Conservation (phyloP, 163 green algal genomes). For the Chlamydomonas reinhardtii region DNA sequence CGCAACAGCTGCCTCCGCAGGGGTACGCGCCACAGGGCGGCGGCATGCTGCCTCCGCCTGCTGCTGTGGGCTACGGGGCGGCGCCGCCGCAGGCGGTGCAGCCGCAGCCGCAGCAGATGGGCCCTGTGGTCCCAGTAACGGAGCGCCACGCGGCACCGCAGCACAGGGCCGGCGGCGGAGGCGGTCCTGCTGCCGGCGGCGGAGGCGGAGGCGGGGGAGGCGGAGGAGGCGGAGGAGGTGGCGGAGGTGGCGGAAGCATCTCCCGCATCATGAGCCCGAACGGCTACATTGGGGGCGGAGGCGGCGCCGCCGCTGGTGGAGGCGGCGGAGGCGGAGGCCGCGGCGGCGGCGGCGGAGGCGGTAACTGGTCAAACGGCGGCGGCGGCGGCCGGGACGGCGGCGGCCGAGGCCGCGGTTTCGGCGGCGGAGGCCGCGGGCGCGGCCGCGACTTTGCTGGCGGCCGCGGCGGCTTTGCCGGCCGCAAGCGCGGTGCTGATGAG, state of each 20-base stretch:
- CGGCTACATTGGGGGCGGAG: background rate
- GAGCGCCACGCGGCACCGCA: too few species aligned
- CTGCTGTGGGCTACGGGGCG: background rate
- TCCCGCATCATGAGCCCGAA: conserved; percentile 1
- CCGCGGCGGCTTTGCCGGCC: background rate
- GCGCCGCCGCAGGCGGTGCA: background rate
- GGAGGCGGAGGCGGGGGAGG: background rate
- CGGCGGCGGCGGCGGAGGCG: background rate
- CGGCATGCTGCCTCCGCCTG: too few species aligned
- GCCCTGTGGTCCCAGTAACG: background rate
- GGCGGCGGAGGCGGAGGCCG: background rate
- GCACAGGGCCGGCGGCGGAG: background rate
- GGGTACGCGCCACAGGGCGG: background rate
- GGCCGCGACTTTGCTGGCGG: background rate
- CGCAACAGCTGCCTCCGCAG: background rate
- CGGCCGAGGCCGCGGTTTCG: background rate
- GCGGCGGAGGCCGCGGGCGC: background rate
- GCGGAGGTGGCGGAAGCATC: background rate
- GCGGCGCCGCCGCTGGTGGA: background rate
- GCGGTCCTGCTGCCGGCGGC: too few species aligned
- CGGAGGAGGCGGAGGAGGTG: background rate
- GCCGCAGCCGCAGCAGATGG: background rate
- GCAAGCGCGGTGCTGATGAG: conserved; percentile 10
- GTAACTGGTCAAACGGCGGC: background rate
- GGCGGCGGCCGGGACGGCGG: background rate